Conservation (phyloP, 495 filamentous ascomycete genomes). For the Aspergillus nanangensis region DNA sequence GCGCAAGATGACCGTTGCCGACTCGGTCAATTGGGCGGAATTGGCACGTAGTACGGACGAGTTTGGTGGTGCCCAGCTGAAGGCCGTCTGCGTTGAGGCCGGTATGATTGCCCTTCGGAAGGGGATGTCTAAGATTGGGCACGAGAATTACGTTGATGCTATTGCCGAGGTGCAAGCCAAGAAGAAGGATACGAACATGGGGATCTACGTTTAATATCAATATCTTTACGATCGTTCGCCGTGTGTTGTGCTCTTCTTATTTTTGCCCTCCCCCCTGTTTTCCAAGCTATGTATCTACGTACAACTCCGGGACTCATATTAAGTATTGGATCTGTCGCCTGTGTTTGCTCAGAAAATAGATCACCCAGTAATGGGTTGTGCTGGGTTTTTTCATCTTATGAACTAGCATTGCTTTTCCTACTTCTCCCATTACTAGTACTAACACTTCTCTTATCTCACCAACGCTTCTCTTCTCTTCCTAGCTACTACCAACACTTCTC, state of each 20-base stretch:
- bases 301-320: slow-evolving; percentile 6
- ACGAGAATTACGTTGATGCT: slow-evolving; percentile 99
- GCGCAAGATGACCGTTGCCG: slow-evolving; percentile 95
- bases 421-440: too few species aligned
- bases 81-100: slow-evolving; percentile 97
- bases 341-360: too few species aligned
- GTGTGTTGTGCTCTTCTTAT: background rate
- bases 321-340: background rate
- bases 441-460: too few species aligned
- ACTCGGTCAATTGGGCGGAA: slow-evolving; percentile 93
- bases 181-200: slow-evolving; percentile 82
- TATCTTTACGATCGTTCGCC: background rate
- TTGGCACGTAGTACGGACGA: slow-evolving; percentile 97
- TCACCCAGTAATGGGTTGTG: too few species aligned
- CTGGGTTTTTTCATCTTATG: too few species aligned
- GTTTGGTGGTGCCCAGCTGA: slow-evolving; percentile 95
- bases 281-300: slow-evolving; percentile 28
- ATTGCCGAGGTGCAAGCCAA: slow-evolving; percentile 96
- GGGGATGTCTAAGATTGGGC: slow-evolving; percentile 88
- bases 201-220: slow-evolving; percentile 43
- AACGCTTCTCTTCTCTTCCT: too few species aligned
- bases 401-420: too few species aligned
- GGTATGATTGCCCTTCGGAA: slow-evolving; percentile 97
- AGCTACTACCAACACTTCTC: too few species aligned
- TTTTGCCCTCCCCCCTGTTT: slow-evolving; percentile 9